Conservation (phyloP, 208 protist species). For the Wallacemonas sp. region DNA sequence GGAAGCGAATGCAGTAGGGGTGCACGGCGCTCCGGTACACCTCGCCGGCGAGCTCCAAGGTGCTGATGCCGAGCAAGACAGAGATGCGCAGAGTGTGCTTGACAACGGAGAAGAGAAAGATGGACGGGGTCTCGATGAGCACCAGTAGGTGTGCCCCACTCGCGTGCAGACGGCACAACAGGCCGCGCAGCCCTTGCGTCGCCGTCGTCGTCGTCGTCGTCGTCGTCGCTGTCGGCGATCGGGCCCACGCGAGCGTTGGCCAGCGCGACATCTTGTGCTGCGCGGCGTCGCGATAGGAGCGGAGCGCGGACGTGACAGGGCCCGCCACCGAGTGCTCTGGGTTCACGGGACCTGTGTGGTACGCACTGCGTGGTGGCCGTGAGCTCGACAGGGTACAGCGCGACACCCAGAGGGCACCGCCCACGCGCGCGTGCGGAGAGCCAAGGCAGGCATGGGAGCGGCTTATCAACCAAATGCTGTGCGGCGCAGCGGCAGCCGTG, state of each 20-base stretch:
- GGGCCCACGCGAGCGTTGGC: no score
- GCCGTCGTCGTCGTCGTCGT: no score
- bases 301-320: background rate
- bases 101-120: conserved; percentile 6
- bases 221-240: no score
- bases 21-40: conserved; percentile 40
- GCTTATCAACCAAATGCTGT: no score
- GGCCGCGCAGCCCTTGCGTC: no score
- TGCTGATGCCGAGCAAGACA: conserved; percentile 23
- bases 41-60: conserved; percentile 24
- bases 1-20: conserved; percentile 28
- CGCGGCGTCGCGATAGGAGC: background rate
- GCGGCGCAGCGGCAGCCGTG: no score
- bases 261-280: no score
- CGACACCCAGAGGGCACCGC: background rate
- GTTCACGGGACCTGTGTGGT: background rate
- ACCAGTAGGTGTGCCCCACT: background rate
- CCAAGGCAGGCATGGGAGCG: no score
- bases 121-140: conserved; percentile 21
- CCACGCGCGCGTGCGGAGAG: no score
- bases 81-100: conserved; percentile 19
- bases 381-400: background rate
- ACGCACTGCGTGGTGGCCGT: background rate
- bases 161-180: background rate
- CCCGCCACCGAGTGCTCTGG: background rate